Evolutionary conservation across 805 yeast species (phyloP), one percentile per base, ranked within the genome.

Genomic region (Myxozyma melibiosi): DNA sequence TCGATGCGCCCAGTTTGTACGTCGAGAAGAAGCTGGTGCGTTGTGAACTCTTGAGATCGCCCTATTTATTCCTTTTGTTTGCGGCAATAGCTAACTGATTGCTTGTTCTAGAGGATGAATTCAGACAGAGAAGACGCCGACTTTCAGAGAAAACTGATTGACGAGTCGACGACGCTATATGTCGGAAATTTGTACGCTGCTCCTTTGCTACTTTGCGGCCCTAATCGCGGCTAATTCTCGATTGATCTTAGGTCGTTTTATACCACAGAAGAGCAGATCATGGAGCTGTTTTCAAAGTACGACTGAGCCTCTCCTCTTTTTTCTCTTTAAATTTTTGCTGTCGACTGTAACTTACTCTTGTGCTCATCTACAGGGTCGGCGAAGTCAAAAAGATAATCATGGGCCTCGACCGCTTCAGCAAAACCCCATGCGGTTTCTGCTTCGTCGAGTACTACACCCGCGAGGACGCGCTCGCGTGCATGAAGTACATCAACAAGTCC

Each of bases 371-470:
- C 53, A 62, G 63, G 54, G 72, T 66, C 24, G 98, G 97, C 0
- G 76, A 81, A 14, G 84, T 92, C 38, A 82, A 82, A 63, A 79
- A 86, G 67, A 88, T 91, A 40, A 84, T 92, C 50, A 94, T 94
- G 98, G 99, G 99, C 0, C 79, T 94, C 35, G 97, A 94, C 71
- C 80, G 97, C 63, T 85, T 85, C 70, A 86, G 88, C 64, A 83
- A 85, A 67, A 91, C 97, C 1, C 99, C 99, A 1, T 91, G 98
- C 70, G 98, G 99, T 16, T 92, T 94, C 71, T 91, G 97, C 70
- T 94, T 94, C 70, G 90, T 94, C 38, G 86, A 90, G 44, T 94
- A 85, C 70, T 80, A 79, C 52, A 71, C 76, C 28, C 84, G 84
- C 42, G 78, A 78, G 48, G 90, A 88, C 48, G 90, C 97, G 1